Conservation (phyloP, 345 rosid species). For the Eucalyptus brandiana region DNA sequence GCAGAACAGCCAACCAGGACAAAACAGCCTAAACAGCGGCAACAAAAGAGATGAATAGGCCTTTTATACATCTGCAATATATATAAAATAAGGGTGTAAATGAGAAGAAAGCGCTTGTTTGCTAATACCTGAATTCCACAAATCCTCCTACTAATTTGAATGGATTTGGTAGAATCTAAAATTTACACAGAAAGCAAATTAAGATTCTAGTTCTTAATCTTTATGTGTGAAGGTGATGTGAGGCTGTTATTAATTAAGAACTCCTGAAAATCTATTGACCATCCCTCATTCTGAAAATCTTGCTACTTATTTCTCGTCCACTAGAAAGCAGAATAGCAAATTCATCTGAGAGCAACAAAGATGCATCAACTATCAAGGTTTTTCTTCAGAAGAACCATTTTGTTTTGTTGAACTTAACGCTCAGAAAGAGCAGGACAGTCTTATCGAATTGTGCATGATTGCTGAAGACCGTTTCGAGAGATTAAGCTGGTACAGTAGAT, state of each 20-base stretch:
- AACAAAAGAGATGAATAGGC: too few relatives aligned
- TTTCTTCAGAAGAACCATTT: not conserved
- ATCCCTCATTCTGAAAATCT: not conserved
- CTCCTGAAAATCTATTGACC: not conserved
- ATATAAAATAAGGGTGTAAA: too few relatives aligned
- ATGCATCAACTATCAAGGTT: not conserved
- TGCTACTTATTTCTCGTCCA: not conserved
- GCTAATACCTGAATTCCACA: not conserved
- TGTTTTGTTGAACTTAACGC: not conserved
- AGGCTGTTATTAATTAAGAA: not conserved
- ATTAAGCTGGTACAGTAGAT: not conserved
- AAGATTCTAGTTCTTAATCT: not conserved
- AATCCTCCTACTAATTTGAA: not conserved
- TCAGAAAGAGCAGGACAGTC: not conserved
- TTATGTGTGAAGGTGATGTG: not conserved
- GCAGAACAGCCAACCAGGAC: too few relatives aligned
- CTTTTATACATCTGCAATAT: rapidly evolving
- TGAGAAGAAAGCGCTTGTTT: not conserved
- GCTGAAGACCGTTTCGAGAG: not conserved
- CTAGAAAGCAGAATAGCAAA: not conserved
- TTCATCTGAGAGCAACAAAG: not conserved
- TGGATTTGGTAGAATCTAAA: not conserved
- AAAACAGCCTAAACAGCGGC: too few relatives aligned
- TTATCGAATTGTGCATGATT: not conserved
- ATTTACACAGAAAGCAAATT: not conserved